These are phyloP conservation scores for Royoungia palumana DNA, from an alignment of 768 basidiomycete genomes.

Conservation along the genomic window DNA sequence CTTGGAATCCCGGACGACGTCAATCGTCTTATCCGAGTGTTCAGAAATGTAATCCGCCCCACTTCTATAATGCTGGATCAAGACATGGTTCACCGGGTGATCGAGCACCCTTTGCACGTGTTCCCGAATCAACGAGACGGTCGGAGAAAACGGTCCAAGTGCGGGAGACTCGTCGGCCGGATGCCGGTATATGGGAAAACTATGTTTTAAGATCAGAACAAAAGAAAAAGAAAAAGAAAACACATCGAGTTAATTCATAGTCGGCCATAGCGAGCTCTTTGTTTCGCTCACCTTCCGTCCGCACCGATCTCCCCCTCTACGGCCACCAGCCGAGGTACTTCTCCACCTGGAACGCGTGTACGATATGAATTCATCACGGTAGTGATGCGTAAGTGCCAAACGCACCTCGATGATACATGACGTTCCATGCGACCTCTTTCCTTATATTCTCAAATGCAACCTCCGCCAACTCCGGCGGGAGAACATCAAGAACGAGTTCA, in stretches of 20 bases:
- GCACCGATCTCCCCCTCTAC: conserved; percentile 53
- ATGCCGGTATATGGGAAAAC: conserved; percentile 78
- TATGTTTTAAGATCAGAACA: conserved; percentile 21
- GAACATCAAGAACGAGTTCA: conserved; percentile 52
- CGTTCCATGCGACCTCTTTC: conserved; percentile 67
- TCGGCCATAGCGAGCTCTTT: conserved; percentile 13
- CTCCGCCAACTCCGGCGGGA: conserved; percentile 54
- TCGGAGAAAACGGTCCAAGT: conserved; percentile 62
- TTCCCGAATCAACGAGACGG: conserved; percentile 60
- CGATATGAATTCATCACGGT: not conserved
- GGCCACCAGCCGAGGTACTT: conserved; percentile 64
- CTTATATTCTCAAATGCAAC: conserved; percentile 55
- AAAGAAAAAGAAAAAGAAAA: not conserved
- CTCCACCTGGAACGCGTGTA: conserved; percentile 51
- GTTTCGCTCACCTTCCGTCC: conserved; percentile 44
- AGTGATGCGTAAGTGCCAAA: not conserved
- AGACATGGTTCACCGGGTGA: conserved; percentile 78
- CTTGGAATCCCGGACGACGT: conserved; percentile 67
- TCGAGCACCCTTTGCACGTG: conserved; percentile 55
- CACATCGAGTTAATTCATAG: not conserved
- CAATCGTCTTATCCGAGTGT: conserved; percentile 85
- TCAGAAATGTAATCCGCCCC: conserved; percentile 84
- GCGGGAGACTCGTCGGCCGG: conserved; percentile 77
- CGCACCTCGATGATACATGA: conserved; percentile 74
- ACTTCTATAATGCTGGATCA: conserved; percentile 77